Conservation (phyloP, 2,329 filamentous ascomycete genomes). For the Penicillium sp. region DNA sequence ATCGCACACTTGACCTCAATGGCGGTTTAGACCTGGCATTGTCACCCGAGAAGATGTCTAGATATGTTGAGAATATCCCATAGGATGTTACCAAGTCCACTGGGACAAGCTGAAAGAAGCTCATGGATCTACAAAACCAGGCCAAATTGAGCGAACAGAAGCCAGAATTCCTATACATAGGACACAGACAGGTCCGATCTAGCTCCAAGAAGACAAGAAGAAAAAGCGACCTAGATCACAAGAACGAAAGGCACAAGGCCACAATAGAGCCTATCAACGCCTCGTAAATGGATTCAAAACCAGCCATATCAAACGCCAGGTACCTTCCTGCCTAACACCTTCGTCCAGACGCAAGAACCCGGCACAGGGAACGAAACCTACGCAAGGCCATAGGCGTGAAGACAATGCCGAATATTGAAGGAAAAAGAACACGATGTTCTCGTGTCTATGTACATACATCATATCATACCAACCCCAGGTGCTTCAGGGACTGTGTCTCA, state of each 20-base stretch:
- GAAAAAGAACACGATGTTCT: conserved; percentile 27
- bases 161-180: conserved; percentile 5
- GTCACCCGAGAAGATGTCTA: neutral
- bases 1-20: neutral
- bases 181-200: conserved; percentile 8
- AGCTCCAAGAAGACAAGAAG: conserved; percentile 4
- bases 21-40: neutral
- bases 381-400: conserved; percentile 26
- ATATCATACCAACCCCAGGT: conserved; percentile 29
- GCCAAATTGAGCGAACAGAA: neutral
- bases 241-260: conserved; percentile 12
- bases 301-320: conserved; percentile 30
- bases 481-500: conserved; percentile 16
- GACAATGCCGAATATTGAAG: conserved; percentile 25
- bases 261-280: conserved; percentile 16
- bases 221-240: conserved; percentile 11
- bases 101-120: no score
- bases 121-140: neutral
- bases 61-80: neutral
- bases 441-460: conserved; percentile 40
- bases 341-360: conserved; percentile 24
- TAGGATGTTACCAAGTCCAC: neutral
- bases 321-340: conserved; percentile 31
- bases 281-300: conserved; percentile 28
- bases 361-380: conserved; percentile 19